Conservation (phyloP, 1,139 yeast species). For the Candida sp. region DNA sequence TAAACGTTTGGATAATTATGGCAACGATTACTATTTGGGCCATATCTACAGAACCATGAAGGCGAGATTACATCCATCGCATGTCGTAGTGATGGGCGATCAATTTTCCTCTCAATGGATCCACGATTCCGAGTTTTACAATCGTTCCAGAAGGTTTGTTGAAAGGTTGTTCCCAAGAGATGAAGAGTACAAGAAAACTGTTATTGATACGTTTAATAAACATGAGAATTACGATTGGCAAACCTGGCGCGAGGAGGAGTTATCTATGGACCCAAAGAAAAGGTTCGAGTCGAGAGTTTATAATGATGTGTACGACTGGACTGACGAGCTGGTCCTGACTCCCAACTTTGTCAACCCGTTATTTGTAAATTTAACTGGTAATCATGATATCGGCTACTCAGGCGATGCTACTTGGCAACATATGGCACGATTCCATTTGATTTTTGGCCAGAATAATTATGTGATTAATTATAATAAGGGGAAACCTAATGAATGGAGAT, state of each 20-base stretch:
- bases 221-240: constrained; percentile 59
- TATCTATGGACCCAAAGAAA: constrained; percentile 35
- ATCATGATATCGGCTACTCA: constrained; percentile 93
- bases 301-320: constrained; percentile 67
- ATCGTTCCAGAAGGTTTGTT: constrained; percentile 70
- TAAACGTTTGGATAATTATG: constrained; percentile 76
- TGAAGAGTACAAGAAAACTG: constrained; percentile 44
- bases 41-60: constrained; percentile 73
- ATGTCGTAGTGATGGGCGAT: constrained; percentile 91
- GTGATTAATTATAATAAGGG: constrained; percentile 67
- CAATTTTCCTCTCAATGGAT: constrained; percentile 97
- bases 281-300: constrained; percentile 50
- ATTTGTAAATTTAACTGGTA: constrained; percentile 84
- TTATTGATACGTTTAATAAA: constrained; percentile 39
- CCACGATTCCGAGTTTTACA: constrained; percentile 76
- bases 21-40: constrained; percentile 85
- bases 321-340: constrained; percentile 24
- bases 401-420: constrained; percentile 96
- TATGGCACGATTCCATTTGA: constrained; percentile 66
- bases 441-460: constrained; percentile 84
- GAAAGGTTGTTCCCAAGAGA: constrained; percentile 62
- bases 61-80: constrained; percentile 57
- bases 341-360: constrained; percentile 47
- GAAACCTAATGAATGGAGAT: constrained; percentile 69
- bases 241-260: constrained; percentile 37